Base-by-base conservation (phyloP, 768 basidiomycete species). In the Boletus huronensis region DNA sequence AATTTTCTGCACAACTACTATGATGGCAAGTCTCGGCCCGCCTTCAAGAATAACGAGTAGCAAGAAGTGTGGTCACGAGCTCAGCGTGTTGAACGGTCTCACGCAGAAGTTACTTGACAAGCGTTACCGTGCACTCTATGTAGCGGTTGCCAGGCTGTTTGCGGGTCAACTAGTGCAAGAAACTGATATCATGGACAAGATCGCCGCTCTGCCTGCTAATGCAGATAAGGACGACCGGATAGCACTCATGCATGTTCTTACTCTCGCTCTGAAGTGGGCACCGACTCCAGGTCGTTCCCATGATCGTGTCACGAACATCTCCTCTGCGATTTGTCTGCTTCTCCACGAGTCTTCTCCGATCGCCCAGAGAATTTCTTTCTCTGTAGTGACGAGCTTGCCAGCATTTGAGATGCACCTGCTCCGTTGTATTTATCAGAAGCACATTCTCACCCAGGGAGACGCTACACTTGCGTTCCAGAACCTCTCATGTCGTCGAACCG, bases 251-350 rank as follows among this genome's bases (percentile, higher is more conserved):
- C 26, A 32, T 19, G 32, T 55, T 31, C 70, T 89, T 19, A 79
- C 80, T 7, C 77, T 87, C 16, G 84, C 79, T 1, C 77, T 77
- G 1, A 90, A 89, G 66, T 90, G 87, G 87, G 86, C 85, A 0
- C 87, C 88, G 0, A 79, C 81, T 2, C 81, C 82, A 13, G 75
- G 67, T 4, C 71, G 74, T 3, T 75, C 82, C 4, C 87, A 88
- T 52, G 88, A 89, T 60, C 76, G 36, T n/a, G 36, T 38, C n/a
- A 38, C 17, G n/a, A 38, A 38, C 36, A 38, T 38, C 36, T n/a
- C 36, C 1, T 38, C 36, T n/a, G 36, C 36, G 36, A 38, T 38
- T 38, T 38, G 36, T n/a, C 36, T 38, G 36, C 36, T 38, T 38
- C 36, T 38, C 17, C 36, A 38, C 36, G 36, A 38, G 17, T 38